phyloP scores from a whole-genome alignment of 208 protist genomes.

The Leptomonas pyrrhocoris region DNA sequence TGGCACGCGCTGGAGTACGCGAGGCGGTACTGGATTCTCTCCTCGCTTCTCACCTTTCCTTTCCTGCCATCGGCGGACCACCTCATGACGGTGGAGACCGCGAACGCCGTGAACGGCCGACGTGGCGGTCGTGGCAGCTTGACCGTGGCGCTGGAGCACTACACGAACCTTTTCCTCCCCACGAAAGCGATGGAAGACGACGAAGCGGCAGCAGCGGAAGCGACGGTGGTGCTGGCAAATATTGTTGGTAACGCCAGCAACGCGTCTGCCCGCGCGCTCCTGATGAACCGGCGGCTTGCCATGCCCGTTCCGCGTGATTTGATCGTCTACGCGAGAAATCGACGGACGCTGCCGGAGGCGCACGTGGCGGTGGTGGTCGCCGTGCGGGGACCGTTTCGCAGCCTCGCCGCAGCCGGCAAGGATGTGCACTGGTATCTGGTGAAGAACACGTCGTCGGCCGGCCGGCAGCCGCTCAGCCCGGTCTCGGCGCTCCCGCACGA shows the following conservation, averaged over 20 bases:
- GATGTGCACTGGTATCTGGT: slow-evolving; percentile 30
- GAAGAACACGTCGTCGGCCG: slow-evolving; percentile 16
- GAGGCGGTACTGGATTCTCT: slow-evolving; percentile 69
- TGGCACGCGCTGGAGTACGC: slow-evolving; percentile 76
- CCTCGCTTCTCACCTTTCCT: slow-evolving; percentile 37
- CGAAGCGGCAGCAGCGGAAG: neutral
- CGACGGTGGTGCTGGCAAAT: neutral
- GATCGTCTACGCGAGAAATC: slow-evolving; percentile 44
- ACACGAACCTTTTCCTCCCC: slow-evolving; percentile 39
- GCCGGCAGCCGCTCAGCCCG: slow-evolving; percentile 20
- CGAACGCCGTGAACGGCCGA: slow-evolving; percentile 26
- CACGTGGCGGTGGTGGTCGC: slow-evolving; percentile 73
- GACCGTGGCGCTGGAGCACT: slow-evolving; percentile 28
- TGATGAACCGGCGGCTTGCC: slow-evolving; percentile 29
- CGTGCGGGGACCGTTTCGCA: slow-evolving; percentile 45
- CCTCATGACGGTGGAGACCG: slow-evolving; percentile 22
- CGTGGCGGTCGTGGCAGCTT: slow-evolving; percentile 25
- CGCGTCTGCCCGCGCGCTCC: slow-evolving; percentile 23
- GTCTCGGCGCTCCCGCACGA: slow-evolving; percentile 7
- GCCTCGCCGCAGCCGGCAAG: slow-evolving; percentile 24
- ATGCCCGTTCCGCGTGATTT: slow-evolving; percentile 38
- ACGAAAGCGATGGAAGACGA: neutral
- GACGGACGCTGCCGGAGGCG: slow-evolving; percentile 36
- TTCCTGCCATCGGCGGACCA: slow-evolving; percentile 26
- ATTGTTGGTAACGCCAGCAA: slow-evolving; percentile 34